A percentile compares a stretch with the other conserved stretches of the same genome.
These are phyloP conservation scores for Incumbomyces delicatus DNA, from an alignment of 2,329 filamentous ascomycete genomes.

Conservation along the genomic window DNA sequence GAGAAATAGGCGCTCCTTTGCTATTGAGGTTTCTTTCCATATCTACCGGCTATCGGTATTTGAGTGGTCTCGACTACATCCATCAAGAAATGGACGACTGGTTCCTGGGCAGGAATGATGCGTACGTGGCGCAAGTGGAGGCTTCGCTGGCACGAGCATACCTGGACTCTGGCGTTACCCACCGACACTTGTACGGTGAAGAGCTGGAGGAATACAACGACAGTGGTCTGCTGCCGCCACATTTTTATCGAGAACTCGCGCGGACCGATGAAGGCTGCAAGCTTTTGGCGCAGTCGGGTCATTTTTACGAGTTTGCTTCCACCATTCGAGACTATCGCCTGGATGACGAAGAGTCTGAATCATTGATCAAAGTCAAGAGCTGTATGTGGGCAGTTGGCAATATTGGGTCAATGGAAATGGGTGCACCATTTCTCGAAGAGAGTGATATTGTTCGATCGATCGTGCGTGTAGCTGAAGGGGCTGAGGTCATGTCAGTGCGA, in stretches of 20 bases:
- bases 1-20: slow-evolving; percentile 90
- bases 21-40: slow-evolving; percentile 88
- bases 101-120: slow-evolving; percentile 93
- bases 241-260: slow-evolving; percentile 93
- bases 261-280: slow-evolving; percentile 87
- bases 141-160: slow-evolving; percentile 88
- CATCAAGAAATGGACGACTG: slow-evolving; percentile 99
- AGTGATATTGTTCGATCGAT: slow-evolving; percentile 82
- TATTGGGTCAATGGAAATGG: slow-evolving; percentile 94
- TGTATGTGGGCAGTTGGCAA: slow-evolving; percentile 97
- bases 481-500: slow-evolving; percentile 82
- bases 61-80: slow-evolving; percentile 95
- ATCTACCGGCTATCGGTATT: slow-evolving; percentile 93
- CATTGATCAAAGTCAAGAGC: slow-evolving; percentile 87
- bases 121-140: slow-evolving; percentile 89
- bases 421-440: slow-evolving; percentile 84
- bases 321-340: slow-evolving; percentile 83
- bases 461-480: slow-evolving; percentile 75
- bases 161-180: slow-evolving; percentile 36
- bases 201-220: slow-evolving; percentile 49
- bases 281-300: slow-evolving; percentile 80
- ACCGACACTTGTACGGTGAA: slow-evolving; percentile 39
- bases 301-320: slow-evolving; percentile 85
- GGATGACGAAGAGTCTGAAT: slow-evolving; percentile 74
- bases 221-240: slow-evolving; percentile 66